A percentile compares a stretch with the other conserved stretches of the same genome.
Evolutionary conservation across 139 green algal genomes (phyloP).

Genomic region (Chlorokybus atmophyticus): DNA sequence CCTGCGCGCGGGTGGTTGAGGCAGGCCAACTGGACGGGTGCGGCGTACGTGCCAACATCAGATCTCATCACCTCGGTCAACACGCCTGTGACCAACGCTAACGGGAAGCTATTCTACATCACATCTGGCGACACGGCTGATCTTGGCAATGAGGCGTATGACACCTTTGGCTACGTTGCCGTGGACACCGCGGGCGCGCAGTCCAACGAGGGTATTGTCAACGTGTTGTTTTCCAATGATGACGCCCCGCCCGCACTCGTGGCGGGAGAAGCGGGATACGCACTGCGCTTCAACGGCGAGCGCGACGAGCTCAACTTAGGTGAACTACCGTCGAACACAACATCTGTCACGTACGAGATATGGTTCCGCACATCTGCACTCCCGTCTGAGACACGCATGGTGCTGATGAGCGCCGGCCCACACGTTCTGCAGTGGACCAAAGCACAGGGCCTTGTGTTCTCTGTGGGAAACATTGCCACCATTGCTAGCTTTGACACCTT

Average conservation of each 20-base stretch:
- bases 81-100: too few relatives aligned
- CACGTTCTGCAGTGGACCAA: background rate
- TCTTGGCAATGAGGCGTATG: too few relatives aligned
- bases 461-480: too few relatives aligned
- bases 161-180: conserved; percentile 11
- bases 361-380: conserved; percentile 5
- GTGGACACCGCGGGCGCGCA: background rate
- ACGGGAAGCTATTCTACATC: too few relatives aligned
- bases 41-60: too few relatives aligned
- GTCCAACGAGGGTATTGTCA: background rate
- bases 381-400: background rate
- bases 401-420: background rate
- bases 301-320: background rate
- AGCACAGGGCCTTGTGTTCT: background rate
- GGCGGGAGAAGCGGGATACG: background rate
- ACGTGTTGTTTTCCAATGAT: background rate
- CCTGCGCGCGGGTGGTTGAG: too few relatives aligned
- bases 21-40: too few relatives aligned
- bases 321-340: background rate
- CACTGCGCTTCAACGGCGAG: background rate
- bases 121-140: too few relatives aligned
- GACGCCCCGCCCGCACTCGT: background rate
- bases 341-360: conserved; percentile 8
- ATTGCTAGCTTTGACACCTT: conserved; percentile 6
- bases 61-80: too few relatives aligned